These are phyloP conservation scores for Fraxinus pennsylvanica DNA, from an alignment of 257 asterid species.

Conservation along the genomic window DNA sequence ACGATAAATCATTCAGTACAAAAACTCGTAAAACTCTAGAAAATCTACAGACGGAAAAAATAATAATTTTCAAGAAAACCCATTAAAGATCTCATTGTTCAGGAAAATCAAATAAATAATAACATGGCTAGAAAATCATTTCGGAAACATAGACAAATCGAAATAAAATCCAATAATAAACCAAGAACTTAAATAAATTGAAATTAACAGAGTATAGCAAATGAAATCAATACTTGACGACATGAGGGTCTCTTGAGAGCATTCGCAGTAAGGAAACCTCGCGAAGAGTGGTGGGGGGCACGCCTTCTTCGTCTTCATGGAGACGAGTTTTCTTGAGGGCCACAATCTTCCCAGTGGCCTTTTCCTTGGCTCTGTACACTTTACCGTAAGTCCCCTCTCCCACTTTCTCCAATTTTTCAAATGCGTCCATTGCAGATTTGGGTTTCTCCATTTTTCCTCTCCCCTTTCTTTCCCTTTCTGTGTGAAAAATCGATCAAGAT, in stretches of 20 bases:
- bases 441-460: conserved; percentile 35
- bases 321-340: conserved; percentile 95
- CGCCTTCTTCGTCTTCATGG: conserved; percentile 96
- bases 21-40: not conserved
- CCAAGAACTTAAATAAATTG: not conserved
- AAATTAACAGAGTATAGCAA: not conserved
- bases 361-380: conserved; percentile 92
- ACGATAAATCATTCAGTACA: not conserved
- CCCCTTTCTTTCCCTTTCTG: conserved; percentile 6
- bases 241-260: conserved; percentile 88
- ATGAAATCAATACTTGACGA: conserved; percentile 55
- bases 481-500: conserved; percentile 7
- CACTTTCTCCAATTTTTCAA: conserved; percentile 90
- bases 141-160: not conserved
- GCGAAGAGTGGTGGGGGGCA: conserved; percentile 96
- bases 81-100: not conserved
- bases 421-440: conserved; percentile 80
- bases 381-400: conserved; percentile 96
- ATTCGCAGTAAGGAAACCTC: conserved; percentile 85
- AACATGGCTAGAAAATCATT: not conserved
- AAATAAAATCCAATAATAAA: not conserved
- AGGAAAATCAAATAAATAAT: not conserved
- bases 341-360: conserved; percentile 84
- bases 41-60: conserved; percentile 5
- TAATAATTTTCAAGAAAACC: not conserved